phyloP scores from a whole-genome alignment of 306 rosid genomes.

The Inga laurina region DNA sequence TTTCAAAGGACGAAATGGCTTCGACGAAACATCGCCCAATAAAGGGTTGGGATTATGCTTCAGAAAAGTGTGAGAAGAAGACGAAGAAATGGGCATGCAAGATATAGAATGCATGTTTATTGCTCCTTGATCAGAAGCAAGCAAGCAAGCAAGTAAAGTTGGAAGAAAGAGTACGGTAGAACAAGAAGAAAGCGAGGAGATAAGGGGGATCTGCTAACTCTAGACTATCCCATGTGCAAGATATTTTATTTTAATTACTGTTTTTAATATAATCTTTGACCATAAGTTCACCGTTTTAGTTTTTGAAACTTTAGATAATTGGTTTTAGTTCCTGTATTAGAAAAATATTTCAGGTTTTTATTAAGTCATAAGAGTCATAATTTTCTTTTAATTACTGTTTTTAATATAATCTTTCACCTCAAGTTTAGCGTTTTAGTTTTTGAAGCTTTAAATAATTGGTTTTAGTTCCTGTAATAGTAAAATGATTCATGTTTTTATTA shows the following conservation, averaged over 20 bases:
- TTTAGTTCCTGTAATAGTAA: too few relatives aligned
- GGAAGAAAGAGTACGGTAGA: constrained; percentile 7
- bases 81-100: constrained; percentile 54
- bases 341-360: too few relatives aligned
- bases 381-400: too few relatives aligned
- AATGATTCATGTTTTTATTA: too few relatives aligned
- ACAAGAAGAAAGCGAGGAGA: constrained; percentile 44
- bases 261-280: too few relatives aligned
- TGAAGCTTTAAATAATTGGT: too few relatives aligned
- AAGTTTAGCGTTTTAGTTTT: too few relatives aligned
- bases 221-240: not conserved
- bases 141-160: constrained; percentile 13
- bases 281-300: too few relatives aligned
- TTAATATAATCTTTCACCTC: too few relatives aligned
- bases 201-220: constrained; percentile 46
- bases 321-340: too few relatives aligned
- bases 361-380: too few relatives aligned
- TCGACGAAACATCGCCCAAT: constrained; percentile 36
- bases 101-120: constrained; percentile 58
- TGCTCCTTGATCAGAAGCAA: not conserved
- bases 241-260: constrained; percentile 1
- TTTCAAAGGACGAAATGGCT: constrained; percentile 45
- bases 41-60: constrained; percentile 54
- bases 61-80: constrained; percentile 53
- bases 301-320: too few relatives aligned